These are phyloP conservation scores for Fusarium liriodendri DNA, from an alignment of 2,329 filamentous ascomycete genomes.

Conservation along the genomic window DNA sequence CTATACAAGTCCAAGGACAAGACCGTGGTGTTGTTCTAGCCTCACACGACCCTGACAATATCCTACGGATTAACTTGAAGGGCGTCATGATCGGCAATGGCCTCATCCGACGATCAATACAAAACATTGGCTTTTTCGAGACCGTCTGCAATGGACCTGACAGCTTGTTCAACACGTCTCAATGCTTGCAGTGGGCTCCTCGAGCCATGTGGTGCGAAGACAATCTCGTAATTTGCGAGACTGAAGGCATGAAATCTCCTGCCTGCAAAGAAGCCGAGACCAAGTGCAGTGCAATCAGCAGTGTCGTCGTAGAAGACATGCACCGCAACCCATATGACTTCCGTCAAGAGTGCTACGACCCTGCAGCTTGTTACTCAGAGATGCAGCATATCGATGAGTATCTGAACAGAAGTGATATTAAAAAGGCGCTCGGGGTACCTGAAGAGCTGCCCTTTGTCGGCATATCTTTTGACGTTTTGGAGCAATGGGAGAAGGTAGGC, in stretches of 20 bases:
- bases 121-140: not conserved
- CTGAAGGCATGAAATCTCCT: not conserved
- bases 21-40: not conserved
- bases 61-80: not conserved
- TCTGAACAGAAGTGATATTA: not conserved
- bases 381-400: not conserved
- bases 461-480: not conserved
- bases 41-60: not conserved
- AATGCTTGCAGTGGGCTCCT: not conserved
- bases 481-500: not conserved
- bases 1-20: not conserved
- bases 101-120: not conserved
- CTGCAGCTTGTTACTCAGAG: not conserved
- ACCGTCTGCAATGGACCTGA: not conserved
- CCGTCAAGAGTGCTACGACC: not conserved
- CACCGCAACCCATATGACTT: not conserved
- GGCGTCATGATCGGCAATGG: not conserved
- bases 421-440: rapidly evolving
- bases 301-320: not conserved
- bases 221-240: not conserved
- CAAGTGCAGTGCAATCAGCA: not conserved
- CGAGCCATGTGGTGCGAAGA: not conserved
- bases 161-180: not conserved
- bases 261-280: not conserved
- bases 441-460: not conserved